Base-by-base conservation (phyloP, 2,329 filamentous ascomycete genomes). In the Sordariomycetes sp. region DNA sequence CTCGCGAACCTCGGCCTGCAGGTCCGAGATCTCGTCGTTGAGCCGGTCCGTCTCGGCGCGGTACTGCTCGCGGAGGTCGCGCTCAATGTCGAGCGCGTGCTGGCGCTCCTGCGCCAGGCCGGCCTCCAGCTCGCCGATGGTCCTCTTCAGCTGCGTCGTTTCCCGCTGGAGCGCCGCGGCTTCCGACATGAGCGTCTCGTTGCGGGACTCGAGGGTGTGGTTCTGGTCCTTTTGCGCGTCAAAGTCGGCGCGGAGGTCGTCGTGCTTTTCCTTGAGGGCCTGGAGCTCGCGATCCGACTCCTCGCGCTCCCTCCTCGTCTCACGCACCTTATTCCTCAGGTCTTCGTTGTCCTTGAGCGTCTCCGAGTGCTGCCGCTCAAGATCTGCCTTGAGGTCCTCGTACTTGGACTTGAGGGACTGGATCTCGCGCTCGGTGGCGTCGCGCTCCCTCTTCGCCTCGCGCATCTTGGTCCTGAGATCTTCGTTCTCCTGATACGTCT, bases 101-200 rank as follows among this genome's bases (percentile, higher is more conserved):
- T 80, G 77, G 59, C 77, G 79, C 64, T 87, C 79, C 54, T 75
- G 72, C 35, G 75, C 69, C 2, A 82, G 67, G 17, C 68, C 76
- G 42, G 70, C 68, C 60, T 80, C 75, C 13, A 80, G 68, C 56
- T 79, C 73, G 15, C 71, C 65, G 3, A 76, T 68, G 20, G 76
- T 69, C 59, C 66, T 74, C 59, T 78, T 72, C 35, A 81, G 65
- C 52, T 69, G 73, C 35, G 75, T 67, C 3, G 89, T 70, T 52
- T 90, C 85, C 28, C 75, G 75, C 65, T 89, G 85, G 13, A 90
- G 71, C n/a, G 80, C 74, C 5, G 76, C 73, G 1, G 84, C 87
- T 67, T 91, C 86, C 39, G 74, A 76, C 1, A 80, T 80, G 28
- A 90, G 69, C 5, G 83, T 75, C 61, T 89, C 82, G 63, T 90